Conservation (phyloP, 2,329 filamentous ascomycete species). For the Talaromyces sp. region DNA sequence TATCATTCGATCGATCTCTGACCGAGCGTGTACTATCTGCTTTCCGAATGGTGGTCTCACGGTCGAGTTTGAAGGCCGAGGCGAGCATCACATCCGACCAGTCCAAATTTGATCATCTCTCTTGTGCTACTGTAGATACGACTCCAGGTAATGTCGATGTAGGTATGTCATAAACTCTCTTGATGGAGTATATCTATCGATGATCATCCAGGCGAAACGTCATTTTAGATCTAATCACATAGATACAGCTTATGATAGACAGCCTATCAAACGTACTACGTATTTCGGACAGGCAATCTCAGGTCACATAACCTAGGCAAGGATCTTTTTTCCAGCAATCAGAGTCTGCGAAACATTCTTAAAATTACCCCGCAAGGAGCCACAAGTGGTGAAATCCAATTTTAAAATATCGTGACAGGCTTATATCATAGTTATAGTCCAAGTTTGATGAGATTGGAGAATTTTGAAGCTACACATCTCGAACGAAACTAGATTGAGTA, state of each 20-base stretch:
- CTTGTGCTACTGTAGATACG: not conserved
- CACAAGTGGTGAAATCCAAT: not conserved
- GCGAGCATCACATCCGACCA: not conserved
- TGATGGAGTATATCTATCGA: not conserved
- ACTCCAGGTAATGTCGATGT: not conserved
- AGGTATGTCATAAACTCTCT: not conserved
- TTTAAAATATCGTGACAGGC: not conserved
- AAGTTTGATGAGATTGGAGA: not conserved
- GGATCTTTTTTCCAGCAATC: constrained; percentile 4
- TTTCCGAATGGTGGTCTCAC: constrained; percentile 22
- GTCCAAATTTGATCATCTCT: not conserved
- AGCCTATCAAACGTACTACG: not conserved
- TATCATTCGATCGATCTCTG: constrained; percentile 14
- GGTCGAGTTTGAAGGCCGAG: constrained; percentile 19
- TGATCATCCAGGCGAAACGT: not conserved
- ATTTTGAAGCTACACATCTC: not conserved
- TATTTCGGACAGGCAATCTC: not conserved
- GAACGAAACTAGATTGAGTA: not conserved
- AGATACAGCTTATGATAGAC: not conserved
- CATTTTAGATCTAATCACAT: not conserved
- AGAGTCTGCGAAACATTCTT: not conserved
- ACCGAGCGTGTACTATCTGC: constrained; percentile 20
- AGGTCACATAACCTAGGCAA: not conserved
- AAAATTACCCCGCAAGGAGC: not conserved
- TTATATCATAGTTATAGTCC: not conserved